Evolutionary conservation across 116 monocot species (phyloP).

Genomic region (Cymodocea nodosa): DNA sequence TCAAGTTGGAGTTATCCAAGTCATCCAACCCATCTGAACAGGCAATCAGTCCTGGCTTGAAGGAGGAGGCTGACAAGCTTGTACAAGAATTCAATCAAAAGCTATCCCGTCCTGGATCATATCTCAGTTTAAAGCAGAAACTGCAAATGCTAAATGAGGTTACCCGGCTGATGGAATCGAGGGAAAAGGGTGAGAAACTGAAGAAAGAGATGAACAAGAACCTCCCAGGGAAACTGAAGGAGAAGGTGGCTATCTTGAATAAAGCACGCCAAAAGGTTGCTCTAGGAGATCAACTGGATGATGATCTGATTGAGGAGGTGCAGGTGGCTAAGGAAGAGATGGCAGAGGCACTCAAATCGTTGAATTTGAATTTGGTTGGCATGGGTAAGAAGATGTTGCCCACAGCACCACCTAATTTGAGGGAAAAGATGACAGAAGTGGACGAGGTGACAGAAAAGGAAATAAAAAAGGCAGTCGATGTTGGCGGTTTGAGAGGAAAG

Average conservation of each 20-base stretch:
- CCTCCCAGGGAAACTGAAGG: conserved; percentile 30
- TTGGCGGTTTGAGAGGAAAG: conserved; percentile 32
- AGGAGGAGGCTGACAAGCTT: conserved; percentile 39
- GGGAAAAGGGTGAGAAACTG: conserved; percentile 35
- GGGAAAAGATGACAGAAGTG: conserved; percentile 28
- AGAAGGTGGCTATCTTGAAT: conserved; percentile 33
- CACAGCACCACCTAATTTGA: conserved; percentile 21
- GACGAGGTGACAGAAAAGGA: conserved; percentile 29
- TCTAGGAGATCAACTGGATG: conserved; percentile 42
- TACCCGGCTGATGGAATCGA: conserved; percentile 22
- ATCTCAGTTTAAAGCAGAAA: conserved; percentile 44
- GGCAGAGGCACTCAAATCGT: conserved; percentile 32
- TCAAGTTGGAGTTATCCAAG: conserved; percentile 52
- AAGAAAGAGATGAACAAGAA: conserved; percentile 63
- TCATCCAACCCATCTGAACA: conserved; percentile 16
- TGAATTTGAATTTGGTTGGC: conserved; percentile 34
- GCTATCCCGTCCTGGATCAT: conserved; percentile 27
- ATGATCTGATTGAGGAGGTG: conserved; percentile 26
- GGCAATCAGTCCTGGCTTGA: conserved; percentile 20
- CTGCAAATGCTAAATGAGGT: conserved; percentile 37
- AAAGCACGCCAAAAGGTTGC: conserved; percentile 31
- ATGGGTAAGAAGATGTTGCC: conserved; percentile 13
- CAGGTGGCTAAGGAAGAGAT: conserved; percentile 26
- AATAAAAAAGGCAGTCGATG: conserved; percentile 29
- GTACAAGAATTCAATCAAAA: conserved; percentile 46